These are phyloP conservation scores for Forsythia viridissima DNA, from an alignment of 257 asterid species.

Conservation along the genomic window DNA sequence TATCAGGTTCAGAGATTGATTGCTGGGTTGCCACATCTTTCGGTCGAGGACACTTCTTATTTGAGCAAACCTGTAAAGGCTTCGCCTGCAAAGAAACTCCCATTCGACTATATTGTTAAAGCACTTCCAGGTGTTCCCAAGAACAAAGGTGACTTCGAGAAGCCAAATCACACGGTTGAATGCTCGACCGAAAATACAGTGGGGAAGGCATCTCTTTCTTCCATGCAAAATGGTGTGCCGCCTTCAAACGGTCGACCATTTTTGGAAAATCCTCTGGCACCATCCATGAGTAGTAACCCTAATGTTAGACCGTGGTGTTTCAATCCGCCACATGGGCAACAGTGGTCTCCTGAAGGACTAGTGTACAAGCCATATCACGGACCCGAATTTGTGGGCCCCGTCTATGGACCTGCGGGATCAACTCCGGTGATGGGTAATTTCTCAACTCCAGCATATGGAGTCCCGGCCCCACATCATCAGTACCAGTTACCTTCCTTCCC, in stretches of 20 bases:
- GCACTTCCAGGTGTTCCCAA: slow-evolving; percentile 36
- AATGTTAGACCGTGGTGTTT: slow-evolving; percentile 37
- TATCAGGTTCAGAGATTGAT: slow-evolving; percentile 77
- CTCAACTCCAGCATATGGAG: slow-evolving; percentile 45
- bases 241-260: slow-evolving; percentile 33
- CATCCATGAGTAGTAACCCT: slow-evolving; percentile 34
- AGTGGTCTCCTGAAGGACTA: slow-evolving; percentile 88
- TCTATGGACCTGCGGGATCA: slow-evolving; percentile 32
- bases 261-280: slow-evolving; percentile 29
- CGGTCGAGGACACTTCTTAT: slow-evolving; percentile 48
- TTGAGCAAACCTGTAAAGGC: slow-evolving; percentile 44
- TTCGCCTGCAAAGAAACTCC: slow-evolving; percentile 44
- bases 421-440: slow-evolving; percentile 40
- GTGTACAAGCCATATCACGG: slow-evolving; percentile 82
- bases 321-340: slow-evolving; percentile 63
- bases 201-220: slow-evolving; percentile 45
- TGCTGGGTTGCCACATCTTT: slow-evolving; percentile 64
- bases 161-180: slow-evolving; percentile 48
- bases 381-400: slow-evolving; percentile 43
- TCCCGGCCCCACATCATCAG: slow-evolving; percentile 42
- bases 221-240: slow-evolving; percentile 41
- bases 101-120: slow-evolving; percentile 40
- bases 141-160: slow-evolving; percentile 35
- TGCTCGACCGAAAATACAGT: slow-evolving; percentile 59
- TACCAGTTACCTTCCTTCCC: slow-evolving; percentile 39